Evolutionary conservation across 257 asterid species (phyloP).

Genomic region (Agastache rugosa): DNA sequence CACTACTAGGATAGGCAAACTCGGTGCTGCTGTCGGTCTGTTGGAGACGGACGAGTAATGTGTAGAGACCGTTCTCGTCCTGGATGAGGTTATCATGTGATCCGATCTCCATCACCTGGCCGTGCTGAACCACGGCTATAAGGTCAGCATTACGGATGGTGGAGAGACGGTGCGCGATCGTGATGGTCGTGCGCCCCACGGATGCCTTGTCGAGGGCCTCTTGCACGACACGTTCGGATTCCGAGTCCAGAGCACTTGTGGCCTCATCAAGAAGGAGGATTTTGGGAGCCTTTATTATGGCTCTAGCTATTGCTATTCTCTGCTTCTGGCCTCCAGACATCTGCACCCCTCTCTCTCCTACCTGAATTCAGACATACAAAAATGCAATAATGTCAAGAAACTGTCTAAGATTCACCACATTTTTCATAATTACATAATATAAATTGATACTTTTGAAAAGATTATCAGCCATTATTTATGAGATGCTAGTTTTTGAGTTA

Average conservation of each 20-base stretch:
- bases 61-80: constrained; percentile 55
- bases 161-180: constrained; percentile 92
- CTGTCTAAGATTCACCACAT: not conserved
- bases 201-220: constrained; percentile 89
- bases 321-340: constrained; percentile 99
- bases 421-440: not conserved
- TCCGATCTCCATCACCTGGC: constrained; percentile 73
- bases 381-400: not conserved
- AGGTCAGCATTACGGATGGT: constrained; percentile 84
- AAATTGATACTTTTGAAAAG: not conserved
- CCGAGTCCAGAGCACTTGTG: constrained; percentile 89
- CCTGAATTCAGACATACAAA: constrained; percentile 49
- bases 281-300: constrained; percentile 76
- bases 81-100: constrained; percentile 63
- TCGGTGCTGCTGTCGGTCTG: constrained; percentile 50
- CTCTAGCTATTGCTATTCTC: constrained; percentile 94
- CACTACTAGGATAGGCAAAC: not conserved
- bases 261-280: constrained; percentile 93
- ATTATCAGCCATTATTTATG: not conserved
- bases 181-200: constrained; percentile 80
- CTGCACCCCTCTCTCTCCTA: constrained; percentile 93
- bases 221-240: constrained; percentile 83
- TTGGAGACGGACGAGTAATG: constrained; percentile 72
- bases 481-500: not conserved
- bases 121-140: constrained; percentile 72